phyloP scores from a whole-genome alignment of 208 protist genomes.

The Angomonas ambiguus region DNA sequence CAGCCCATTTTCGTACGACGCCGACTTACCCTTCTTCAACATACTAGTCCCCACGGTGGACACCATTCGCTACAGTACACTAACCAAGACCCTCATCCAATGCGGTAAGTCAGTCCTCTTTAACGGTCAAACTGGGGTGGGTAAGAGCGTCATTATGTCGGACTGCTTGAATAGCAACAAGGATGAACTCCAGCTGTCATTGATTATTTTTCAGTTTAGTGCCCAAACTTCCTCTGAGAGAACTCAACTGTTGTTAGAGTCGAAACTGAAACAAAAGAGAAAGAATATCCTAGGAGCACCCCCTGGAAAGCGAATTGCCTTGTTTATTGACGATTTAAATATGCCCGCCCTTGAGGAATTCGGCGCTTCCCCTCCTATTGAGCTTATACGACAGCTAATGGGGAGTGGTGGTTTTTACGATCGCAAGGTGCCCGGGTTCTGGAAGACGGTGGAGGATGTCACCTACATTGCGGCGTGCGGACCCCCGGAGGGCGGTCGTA shows the following conservation, averaged over 20 bases:
- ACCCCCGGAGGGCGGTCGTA: slow-evolving; percentile 94
- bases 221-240: slow-evolving; percentile 93
- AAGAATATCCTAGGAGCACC: slow-evolving; percentile 95
- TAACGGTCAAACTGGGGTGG: slow-evolving; percentile 94
- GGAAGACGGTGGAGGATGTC: slow-evolving; percentile 94
- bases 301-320: slow-evolving; percentile 89
- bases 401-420: slow-evolving; percentile 96
- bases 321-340: slow-evolving; percentile 98
- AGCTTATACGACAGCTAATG: slow-evolving; percentile 97
- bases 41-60: slow-evolving; percentile 97
- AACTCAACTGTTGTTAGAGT: slow-evolving; percentile 96
- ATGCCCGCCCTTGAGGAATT: slow-evolving; percentile 97
- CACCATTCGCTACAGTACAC: slow-evolving; percentile 92
- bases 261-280: slow-evolving; percentile 94
- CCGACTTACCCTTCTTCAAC: slow-evolving; percentile 92
- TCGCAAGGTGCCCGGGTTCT: slow-evolving; percentile 91
- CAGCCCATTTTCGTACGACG: slow-evolving; percentile 78
- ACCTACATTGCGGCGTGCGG: slow-evolving; percentile 94
- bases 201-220: slow-evolving; percentile 94
- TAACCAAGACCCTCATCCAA: slow-evolving; percentile 88
- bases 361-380: slow-evolving; percentile 96
- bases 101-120: slow-evolving; percentile 90
- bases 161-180: slow-evolving; percentile 79
- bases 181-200: slow-evolving; percentile 69
- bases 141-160: slow-evolving; percentile 93